These are phyloP conservation scores for Volvox carteri DNA, from an alignment of 163 green algal species.

Conservation along the genomic window DNA sequence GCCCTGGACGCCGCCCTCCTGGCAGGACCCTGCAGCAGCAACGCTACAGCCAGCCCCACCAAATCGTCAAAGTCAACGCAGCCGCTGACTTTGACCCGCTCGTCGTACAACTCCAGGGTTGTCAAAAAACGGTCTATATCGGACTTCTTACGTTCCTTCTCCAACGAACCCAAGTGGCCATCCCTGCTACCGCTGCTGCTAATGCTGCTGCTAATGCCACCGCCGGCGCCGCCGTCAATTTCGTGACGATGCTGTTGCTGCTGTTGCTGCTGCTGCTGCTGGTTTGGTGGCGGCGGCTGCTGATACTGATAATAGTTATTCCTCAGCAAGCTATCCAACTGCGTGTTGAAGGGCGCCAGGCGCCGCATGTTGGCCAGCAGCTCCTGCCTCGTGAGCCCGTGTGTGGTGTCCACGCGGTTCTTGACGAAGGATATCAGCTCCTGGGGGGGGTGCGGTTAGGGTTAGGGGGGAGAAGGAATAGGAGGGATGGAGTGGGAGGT, in stretches of 20 bases:
- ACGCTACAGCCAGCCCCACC: conserved; percentile 42
- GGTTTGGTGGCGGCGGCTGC: too few species aligned
- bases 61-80: conserved; percentile 38
- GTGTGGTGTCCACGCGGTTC: conserved; percentile 36
- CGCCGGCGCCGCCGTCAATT: neutral
- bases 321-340: neutral
- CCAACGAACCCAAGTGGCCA: too few species aligned
- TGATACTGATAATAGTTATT: neutral
- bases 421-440: conserved; percentile 39
- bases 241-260: neutral
- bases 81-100: neutral
- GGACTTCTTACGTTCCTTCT: neutral
- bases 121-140: conserved; percentile 11
- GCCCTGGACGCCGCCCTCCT: neutral
- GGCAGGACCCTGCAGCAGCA: conserved; percentile 20
- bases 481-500: neutral
- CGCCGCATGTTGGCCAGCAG: neutral
- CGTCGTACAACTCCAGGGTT: conserved; percentile 24
- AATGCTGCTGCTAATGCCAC: neutral
- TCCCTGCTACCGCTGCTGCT: neutral
- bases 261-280: neutral
- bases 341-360: neutral
- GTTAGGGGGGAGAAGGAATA: neutral
- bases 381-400: neutral
- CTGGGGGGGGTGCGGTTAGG: neutral